Conservation (phyloP, 768 basidiomycete species). For the Boletus rufocinnamomeus region DNA sequence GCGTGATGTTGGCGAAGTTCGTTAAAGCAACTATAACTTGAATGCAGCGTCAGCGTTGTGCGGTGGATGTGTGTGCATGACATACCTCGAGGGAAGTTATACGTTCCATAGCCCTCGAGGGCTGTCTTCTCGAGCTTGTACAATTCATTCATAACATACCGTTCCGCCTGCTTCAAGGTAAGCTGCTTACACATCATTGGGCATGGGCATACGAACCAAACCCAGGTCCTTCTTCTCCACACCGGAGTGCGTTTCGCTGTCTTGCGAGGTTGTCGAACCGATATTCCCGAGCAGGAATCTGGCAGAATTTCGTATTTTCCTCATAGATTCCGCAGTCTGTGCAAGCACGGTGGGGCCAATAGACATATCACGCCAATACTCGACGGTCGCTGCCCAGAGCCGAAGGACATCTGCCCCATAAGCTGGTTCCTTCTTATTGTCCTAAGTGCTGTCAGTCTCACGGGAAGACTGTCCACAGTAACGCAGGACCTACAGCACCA, state of each 20-base stretch:
- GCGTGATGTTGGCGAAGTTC: slow-evolving; percentile 78
- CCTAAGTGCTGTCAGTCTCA: slow-evolving; percentile 38
- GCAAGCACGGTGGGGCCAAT: slow-evolving; percentile 78
- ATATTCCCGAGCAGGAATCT: slow-evolving; percentile 87
- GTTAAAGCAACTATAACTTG: slow-evolving; percentile 71
- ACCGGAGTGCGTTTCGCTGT: background rate
- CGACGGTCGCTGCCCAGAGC: slow-evolving; percentile 89
- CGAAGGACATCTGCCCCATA: slow-evolving; percentile 88
- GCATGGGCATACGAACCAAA: slow-evolving; percentile 49
- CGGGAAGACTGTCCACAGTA: background rate
- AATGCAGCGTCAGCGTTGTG: slow-evolving; percentile 6
- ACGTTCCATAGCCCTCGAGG: slow-evolving; percentile 65
- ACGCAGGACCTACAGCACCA: slow-evolving; percentile 54
- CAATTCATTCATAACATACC: slow-evolving; percentile 85
- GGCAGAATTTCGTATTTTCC: slow-evolving; percentile 84
- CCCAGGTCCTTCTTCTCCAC: slow-evolving; percentile 49
- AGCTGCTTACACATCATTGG: background rate
- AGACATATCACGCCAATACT: slow-evolving; percentile 86
- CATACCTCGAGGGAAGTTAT: slow-evolving; percentile 82
- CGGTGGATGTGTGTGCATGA: too few relatives aligned
- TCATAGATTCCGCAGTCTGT: slow-evolving; percentile 71
- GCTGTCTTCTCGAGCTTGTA: slow-evolving; percentile 69
- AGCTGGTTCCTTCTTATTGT: slow-evolving; percentile 69
- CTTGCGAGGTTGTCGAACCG: slow-evolving; percentile 31
- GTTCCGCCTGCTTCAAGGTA: slow-evolving; percentile 59